Evolutionary conservation across 2,329 filamentous ascomycete genomes (phyloP), one percentile per base, ranked within the genome.

Genomic region (Scolecobasidium constrictum): DNA sequence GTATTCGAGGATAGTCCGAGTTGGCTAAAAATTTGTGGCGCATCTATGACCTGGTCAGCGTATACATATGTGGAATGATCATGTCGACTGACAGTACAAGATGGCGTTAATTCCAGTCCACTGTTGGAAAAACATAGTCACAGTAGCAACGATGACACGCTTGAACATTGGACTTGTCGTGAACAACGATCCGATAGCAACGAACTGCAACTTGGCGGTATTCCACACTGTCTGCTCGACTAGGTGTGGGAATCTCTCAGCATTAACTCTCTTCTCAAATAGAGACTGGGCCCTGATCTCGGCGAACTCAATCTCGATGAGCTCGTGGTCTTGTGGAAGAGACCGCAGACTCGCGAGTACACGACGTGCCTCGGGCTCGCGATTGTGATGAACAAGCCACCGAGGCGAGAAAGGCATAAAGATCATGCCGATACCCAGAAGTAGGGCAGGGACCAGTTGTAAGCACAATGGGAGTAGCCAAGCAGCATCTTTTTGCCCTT

Each of bases 381-480:
- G 77, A 44, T 65, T 67, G 52, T 83, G 78, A 56, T 86, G 77
- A 6, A 83, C 64, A 1, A 90, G 71, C 82, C 82, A 87, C 50
- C 84, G 72, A 0, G 84, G 84, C 0, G 76, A 82, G 61, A 83
- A 86, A 0, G 83, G 84, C 81, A 88, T 85, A 62, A 84, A 85
- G 9, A 83, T 54, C 72, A 87, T 87, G 28, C 83, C 83, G 9
- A 72, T 52, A 20, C 80, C 75, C 2, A 90, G 71, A 3, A 86
- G 51, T 2, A 78, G 51, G 1, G 81, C 82, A 0, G 83, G 83
- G 0, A 70, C 67, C 3, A 87, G 67, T 52, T 90, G 84, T 0
- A 88, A 66, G 49, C 75, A 79, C 40, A 86, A 75, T 0, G 84
- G 84, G 0, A 84, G 63, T 0, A 85, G 69, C 84, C 84, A 92